phyloP scores from a whole-genome alignment of 2,329 filamentous ascomycete species.

The Hirsutella minnesotensis region DNA sequence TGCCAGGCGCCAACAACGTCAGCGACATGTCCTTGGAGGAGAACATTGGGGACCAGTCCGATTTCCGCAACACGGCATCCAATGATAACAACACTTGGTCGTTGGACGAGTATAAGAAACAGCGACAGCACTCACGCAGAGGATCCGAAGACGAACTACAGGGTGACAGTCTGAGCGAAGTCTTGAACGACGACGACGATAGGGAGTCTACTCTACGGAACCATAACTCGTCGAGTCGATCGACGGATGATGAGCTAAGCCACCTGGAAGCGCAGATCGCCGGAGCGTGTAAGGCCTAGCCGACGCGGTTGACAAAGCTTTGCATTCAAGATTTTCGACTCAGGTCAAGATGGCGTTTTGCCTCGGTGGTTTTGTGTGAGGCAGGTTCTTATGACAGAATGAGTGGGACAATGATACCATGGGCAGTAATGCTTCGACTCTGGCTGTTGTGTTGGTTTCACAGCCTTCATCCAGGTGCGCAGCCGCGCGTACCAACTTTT shows the following conservation, averaged over 20 bases:
- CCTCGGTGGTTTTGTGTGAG: too few species aligned
- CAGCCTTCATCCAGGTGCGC: too few species aligned
- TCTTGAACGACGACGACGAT: conserved; percentile 22
- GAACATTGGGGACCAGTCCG: conserved; percentile 10
- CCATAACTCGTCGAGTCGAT: conserved; percentile 1
- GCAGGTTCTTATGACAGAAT: too few species aligned
- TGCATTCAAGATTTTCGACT: too few species aligned
- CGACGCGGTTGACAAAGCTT: too few species aligned
- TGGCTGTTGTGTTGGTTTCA: too few species aligned
- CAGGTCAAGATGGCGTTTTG: background rate
- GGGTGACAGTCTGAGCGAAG: conserved; percentile 19
- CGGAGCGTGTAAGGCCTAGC: too few species aligned
- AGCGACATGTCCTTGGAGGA: conserved; percentile 25
- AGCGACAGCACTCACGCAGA: background rate
- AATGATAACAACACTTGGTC: conserved; percentile 7
- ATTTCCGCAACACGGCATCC: conserved; percentile 1
- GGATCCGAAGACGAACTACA: conserved; percentile 4
- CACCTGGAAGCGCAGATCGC: conserved; percentile 18
- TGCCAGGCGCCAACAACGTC: conserved; percentile 21
- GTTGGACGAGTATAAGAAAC: background rate
- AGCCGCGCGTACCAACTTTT: too few species aligned
- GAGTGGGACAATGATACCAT: too few species aligned
- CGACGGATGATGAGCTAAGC: conserved; percentile 17
- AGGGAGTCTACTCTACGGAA: too few species aligned
- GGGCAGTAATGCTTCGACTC: too few species aligned